These are phyloP conservation scores for Coemansia sp. DNA, from an alignment of 192 early-diverging fungal species.

Conservation along the genomic window DNA sequence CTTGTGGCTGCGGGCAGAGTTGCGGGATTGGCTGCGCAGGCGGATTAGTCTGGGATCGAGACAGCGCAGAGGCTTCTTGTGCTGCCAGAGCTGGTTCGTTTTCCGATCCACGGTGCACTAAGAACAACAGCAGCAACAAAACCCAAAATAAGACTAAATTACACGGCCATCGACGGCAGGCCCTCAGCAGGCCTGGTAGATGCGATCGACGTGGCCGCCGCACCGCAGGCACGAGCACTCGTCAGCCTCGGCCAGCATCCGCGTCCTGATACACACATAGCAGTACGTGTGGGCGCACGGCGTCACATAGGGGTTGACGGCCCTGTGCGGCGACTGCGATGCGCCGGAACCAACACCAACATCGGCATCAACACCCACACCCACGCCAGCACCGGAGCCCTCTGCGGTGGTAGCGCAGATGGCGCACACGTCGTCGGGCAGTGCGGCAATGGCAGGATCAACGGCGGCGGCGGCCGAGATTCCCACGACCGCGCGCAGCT, in stretches of 20 bases:
- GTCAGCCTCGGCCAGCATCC: conserved; percentile 69
- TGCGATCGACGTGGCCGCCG: conserved; percentile 63
- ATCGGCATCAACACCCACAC: background rate
- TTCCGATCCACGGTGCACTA: no score
- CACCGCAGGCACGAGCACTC: conserved; percentile 81
- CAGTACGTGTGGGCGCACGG: conserved; percentile 88
- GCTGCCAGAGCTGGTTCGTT: no score
- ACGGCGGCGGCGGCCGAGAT: conserved; percentile 53
- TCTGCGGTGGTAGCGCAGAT: conserved; percentile 60
- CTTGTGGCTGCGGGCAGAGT: no score
- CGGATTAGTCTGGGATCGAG: no score
- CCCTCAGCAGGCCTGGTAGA: conserved; percentile 24
- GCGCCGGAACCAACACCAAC: conserved; percentile 29
- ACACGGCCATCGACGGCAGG: no score
- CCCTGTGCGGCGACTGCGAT: background rate
- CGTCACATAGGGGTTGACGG: conserved; percentile 72
- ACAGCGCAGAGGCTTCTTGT: no score
- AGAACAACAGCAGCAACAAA: no score
- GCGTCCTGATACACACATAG: conserved; percentile 86
- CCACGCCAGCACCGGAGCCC: background rate
- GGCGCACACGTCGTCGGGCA: conserved; percentile 73
- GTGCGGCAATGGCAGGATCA: conserved; percentile 36
- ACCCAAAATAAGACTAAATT: no score
- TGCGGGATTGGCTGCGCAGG: no score
- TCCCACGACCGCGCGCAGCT: conserved; percentile 28